Conservation (phyloP, 352 stramenopile species). For the Globisporangium acanthophoron region DNA sequence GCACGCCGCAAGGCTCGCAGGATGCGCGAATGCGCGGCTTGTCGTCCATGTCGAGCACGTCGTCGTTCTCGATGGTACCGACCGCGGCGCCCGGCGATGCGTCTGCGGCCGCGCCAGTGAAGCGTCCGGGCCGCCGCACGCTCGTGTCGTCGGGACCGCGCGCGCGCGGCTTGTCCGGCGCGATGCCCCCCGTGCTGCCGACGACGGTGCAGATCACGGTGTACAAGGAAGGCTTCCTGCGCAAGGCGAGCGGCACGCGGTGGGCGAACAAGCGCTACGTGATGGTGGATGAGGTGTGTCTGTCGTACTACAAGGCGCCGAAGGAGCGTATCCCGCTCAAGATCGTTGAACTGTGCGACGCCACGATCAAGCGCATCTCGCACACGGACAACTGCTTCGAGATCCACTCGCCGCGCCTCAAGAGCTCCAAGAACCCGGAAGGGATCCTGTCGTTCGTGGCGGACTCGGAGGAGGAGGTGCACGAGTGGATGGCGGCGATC, state of each 20-base stretch:
- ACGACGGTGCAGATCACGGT: constrained; percentile 69
- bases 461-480: constrained; percentile 76
- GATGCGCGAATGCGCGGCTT: constrained; percentile 31
- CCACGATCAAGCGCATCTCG: constrained; percentile 75
- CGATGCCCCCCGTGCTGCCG: constrained; percentile 51
- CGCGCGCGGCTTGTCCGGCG: constrained; percentile 34
- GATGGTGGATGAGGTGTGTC: constrained; percentile 77
- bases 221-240: constrained; percentile 80
- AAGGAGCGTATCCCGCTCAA: constrained; percentile 83
- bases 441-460: constrained; percentile 82
- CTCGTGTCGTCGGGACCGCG: constrained; percentile 58
- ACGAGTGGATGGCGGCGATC: constrained; percentile 86
- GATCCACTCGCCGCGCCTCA: constrained; percentile 76
- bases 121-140: constrained; percentile 45
- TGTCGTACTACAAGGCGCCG: constrained; percentile 83
- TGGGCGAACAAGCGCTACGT: constrained; percentile 87
- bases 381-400: constrained; percentile 85
- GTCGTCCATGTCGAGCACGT: constrained; percentile 22
- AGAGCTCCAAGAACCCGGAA: constrained; percentile 78
- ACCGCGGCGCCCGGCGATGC: constrained; percentile 48
- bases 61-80: constrained; percentile 57
- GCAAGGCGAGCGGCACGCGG: constrained; percentile 75
- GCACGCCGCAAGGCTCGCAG: not conserved
- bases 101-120: constrained; percentile 22
- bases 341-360: constrained; percentile 80